Conservation (phyloP, 2,329 filamentous ascomycete species). For the Talaromyces sp. region DNA sequence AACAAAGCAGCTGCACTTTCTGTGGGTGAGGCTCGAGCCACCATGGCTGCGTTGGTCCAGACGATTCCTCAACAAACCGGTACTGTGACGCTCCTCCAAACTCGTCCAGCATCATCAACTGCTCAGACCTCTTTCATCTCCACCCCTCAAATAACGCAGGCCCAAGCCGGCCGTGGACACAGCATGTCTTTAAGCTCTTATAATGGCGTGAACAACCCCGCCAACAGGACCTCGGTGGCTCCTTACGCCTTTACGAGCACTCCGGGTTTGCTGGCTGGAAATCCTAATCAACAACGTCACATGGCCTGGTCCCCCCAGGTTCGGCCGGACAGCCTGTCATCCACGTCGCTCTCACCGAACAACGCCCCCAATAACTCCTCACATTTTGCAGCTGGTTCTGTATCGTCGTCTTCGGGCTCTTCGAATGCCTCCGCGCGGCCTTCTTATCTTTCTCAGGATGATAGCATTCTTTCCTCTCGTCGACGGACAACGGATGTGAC, state of each 20-base stretch:
- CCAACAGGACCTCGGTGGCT: constrained; percentile 60
- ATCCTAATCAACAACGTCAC: constrained; percentile 50
- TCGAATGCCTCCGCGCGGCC: constrained; percentile 45
- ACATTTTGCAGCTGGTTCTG: constrained; percentile 51
- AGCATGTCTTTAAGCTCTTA: constrained; percentile 44
- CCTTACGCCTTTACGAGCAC: constrained; percentile 73
- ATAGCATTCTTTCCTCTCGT: constrained; percentile 43
- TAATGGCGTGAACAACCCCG: constrained; percentile 32
- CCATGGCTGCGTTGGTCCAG: constrained; percentile 82
- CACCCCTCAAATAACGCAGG: constrained; percentile 30
- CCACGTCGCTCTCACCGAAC: constrained; percentile 51
- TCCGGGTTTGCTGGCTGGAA: constrained; percentile 57
- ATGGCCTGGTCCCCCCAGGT: constrained; percentile 49
- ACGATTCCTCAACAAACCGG: constrained; percentile 71
- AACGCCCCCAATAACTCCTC: constrained; percentile 37
- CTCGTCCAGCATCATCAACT: constrained; percentile 60
- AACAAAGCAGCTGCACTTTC: constrained; percentile 28
- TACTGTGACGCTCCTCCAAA: constrained; percentile 67
- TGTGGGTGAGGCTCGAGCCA: constrained; percentile 35
- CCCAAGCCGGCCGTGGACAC: constrained; percentile 40
- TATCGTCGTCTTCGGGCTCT: constrained; percentile 53
- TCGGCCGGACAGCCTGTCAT: constrained; percentile 11
- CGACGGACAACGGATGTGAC: constrained; percentile 35
- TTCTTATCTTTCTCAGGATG: constrained; percentile 48
- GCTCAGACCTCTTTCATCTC: constrained; percentile 50